Percentiles rank a stretch among this genome's conserved stretches.
These are phyloP conservation scores for Elaeis oleifera DNA, from an alignment of 202 grass and related monocot genomes.

Conservation along the genomic window DNA sequence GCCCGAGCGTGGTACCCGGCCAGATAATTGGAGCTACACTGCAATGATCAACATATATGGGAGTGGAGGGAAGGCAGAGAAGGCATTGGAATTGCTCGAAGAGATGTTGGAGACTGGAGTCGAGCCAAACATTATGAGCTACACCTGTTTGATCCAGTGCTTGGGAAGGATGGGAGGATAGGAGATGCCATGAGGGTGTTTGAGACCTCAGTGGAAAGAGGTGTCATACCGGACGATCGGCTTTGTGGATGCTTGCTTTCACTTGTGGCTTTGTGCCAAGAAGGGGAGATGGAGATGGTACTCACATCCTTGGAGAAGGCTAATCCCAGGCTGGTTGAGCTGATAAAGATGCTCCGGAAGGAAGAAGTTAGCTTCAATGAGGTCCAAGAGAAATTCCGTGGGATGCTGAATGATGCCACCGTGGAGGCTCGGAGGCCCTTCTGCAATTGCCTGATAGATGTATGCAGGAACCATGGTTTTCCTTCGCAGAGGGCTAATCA, in stretches of 20 bases:
- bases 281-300: constrained; percentile 39
- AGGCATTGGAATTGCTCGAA: constrained; percentile 52
- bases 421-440: constrained; percentile 56
- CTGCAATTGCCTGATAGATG: constrained; percentile 89
- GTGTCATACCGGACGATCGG: constrained; percentile 45
- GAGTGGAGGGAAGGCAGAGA: constrained; percentile 42
- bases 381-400: constrained; percentile 34
- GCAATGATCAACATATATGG: constrained; percentile 92
- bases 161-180: constrained; percentile 40
- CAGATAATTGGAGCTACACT: constrained; percentile 83
- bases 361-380: constrained; percentile 20
- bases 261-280: constrained; percentile 40
- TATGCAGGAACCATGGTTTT: constrained; percentile 55
- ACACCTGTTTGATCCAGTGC: constrained; percentile 56
- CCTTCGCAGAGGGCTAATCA: constrained; percentile 39
- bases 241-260: constrained; percentile 84
- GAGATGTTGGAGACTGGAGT: constrained; percentile 55
- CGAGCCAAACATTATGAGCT: constrained; percentile 73
- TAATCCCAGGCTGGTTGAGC: constrained; percentile 38
- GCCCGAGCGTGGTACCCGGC: constrained; percentile 19
- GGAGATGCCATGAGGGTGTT: constrained; percentile 14
- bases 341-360: constrained; percentile 49
- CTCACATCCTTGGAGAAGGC: constrained; percentile 62
- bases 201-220: constrained; percentile 27
- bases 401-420: constrained; percentile 33